Base-by-base conservation (phyloP, 345 rosid species). In the Ailanthus altissimus region DNA sequence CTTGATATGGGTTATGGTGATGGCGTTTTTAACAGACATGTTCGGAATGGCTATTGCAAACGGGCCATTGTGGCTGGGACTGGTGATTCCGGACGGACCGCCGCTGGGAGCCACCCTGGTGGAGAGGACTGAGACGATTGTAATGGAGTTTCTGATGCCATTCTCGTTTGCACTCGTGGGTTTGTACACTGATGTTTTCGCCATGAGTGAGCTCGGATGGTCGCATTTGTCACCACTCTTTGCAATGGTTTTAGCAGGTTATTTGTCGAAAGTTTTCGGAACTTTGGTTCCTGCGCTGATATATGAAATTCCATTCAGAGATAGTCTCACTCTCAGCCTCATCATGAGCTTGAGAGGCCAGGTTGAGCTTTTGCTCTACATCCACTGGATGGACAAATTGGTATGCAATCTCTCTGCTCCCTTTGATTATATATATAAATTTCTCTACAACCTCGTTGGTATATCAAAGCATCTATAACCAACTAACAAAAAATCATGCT, bases 271-370 rank as follows among this genome's bases (percentile, higher is more conserved):
- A 72, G 49, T 89, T 18, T 0, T 88, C 15, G 49, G 86, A 0
- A 78, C 83, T 2, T 10, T 83, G 10, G 38, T 72, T 0, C 77
- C 81, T 74, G 78, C 88, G 32, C 78, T 84, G 43, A 61, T 69
- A 6, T 80, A 84, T 15, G 58, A 82, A 53, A 74, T 86, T 25
- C 89, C 99, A 1, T 14, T 77, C 0, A 84, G 77, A 70, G 97
- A 93, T 43, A 67, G 92, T 68, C 75, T 93, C 25, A 80, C 92
- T 8, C 83, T 91, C 25, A 77, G 93, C 45, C 86, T 93, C 58
- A 81, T 92, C 70, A 56, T 89, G 88, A 87, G 82, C 86, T 58
- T 90, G 58, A 86, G 92, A 80, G 99, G 99, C 45, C 92, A 88
- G 40, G 82, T 86, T 3, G 97, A 93, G 82, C 32, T 88, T 61